A percentile compares a stretch with the other conserved stretches of the same genome.
phyloP scores from a whole-genome alignment of 2,329 filamentous ascomycete genomes.

The Alternaria tenuissima region DNA sequence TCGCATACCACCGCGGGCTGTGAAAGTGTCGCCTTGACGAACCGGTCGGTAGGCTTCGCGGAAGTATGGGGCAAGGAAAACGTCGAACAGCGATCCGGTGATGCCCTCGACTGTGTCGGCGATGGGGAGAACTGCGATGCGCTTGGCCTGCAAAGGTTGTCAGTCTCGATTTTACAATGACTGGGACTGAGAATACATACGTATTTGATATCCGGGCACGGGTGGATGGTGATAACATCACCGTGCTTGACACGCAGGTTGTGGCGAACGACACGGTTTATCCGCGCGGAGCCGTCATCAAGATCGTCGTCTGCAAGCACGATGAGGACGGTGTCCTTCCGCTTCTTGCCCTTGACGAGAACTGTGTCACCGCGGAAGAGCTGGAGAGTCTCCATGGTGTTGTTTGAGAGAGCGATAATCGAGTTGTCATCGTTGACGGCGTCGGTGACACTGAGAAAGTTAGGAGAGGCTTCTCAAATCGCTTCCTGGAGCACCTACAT shows the following conservation, averaged over 20 bases:
- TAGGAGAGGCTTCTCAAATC: conserved; percentile 27
- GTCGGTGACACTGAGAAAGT: conserved; percentile 84
- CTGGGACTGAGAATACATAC: conserved; percentile 64
- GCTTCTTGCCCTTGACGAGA: conserved; percentile 98
- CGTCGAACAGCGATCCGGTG: conserved; percentile 96
- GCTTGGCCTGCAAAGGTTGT: conserved; percentile 77
- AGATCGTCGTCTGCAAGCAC: conserved; percentile 97
- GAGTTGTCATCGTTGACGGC: conserved; percentile 99
- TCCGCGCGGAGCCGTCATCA: conserved; percentile 94
- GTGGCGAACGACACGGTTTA: conserved; percentile 98
- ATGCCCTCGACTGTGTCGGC: conserved; percentile 98
- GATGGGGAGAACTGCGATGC: conserved; percentile 96
- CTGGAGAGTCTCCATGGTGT: conserved; percentile 98
- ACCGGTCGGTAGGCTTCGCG: conserved; percentile 98
- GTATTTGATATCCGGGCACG: conserved; percentile 99
- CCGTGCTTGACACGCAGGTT: conserved; percentile 98
- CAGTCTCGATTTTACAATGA: conserved; percentile 16
- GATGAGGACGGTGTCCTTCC: conserved; percentile 98
- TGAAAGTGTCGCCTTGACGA: conserved; percentile 97
- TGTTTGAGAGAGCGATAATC: conserved; percentile 96
- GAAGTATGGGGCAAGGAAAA: conserved; percentile 99
- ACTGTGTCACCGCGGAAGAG: conserved; percentile 99
- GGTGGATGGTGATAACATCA: conserved; percentile 95
- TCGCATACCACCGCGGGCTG: conserved; percentile 95
- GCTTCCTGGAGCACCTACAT: conserved; percentile 69